Evolutionary conservation across 495 filamentous ascomycete species (phyloP), one percentile per base, ranked within the genome.

Genomic region (Schizothecium vesticola): DNA sequence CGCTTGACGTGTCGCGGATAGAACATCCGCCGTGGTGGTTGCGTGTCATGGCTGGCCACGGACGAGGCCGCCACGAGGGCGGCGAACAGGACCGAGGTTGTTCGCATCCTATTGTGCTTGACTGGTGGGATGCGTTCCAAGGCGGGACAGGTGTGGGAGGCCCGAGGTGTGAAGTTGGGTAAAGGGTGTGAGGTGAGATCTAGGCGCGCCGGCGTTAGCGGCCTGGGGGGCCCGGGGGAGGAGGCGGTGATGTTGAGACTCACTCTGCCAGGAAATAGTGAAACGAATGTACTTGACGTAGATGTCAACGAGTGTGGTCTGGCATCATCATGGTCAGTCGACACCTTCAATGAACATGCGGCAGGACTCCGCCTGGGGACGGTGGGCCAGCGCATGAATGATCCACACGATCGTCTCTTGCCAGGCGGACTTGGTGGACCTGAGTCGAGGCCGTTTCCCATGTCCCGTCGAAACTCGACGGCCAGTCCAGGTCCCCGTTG

Each of bases 271-370:
- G 85, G 81, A 77, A 71, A 71, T 69, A 75, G 71, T 74, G 74
- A 79, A 88, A 88, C 82, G 86, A 87, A 82, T 85, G 86, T 84
- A 88, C 83, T 88, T 87, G 86, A 87, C 85, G 83, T 78, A 72
- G 61, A 76, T 82, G 80, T 83, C 81, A 87, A 86, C 79, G 83
- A 87, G 80, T 75, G 86, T 86, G 77, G 77, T 83, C 82, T 83
- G 72, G 56, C 59, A 64, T 69, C 57, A 21, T 56, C 56, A 36
- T 63, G 56, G 71, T 82, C 61, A 80, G 78, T 21, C 63, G 67
- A 63, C 51, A 29, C 36, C 24, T n/a, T n/a, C 43, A n/a, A 24
- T 24, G 21, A 56, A 28, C 58, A 57, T 19, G 43, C 43, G 43
- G 43, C 43, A n/a, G 19, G 36, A 51, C 43, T 56, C 64, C 66